A percentile compares a stretch with the other conserved stretches of the same genome.
phyloP scores from a whole-genome alignment of 2,329 filamentous ascomycete species.

The Ceratocystis eucalypticola region DNA sequence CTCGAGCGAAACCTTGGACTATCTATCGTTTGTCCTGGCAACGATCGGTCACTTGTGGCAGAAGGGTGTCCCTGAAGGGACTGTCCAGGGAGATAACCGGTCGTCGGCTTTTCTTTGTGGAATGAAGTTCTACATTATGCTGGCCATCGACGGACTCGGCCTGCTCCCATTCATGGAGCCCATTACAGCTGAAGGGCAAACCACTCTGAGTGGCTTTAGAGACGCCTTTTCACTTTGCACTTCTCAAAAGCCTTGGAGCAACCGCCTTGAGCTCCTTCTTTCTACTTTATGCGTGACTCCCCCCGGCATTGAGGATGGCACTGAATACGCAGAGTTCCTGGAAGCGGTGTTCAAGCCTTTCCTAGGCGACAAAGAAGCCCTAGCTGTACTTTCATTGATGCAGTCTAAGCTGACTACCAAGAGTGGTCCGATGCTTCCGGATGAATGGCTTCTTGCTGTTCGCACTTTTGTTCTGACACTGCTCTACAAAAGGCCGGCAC shows the following conservation, averaged over 20 bases:
- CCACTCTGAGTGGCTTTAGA: conserved; percentile 44
- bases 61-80: conserved; percentile 36
- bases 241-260: not conserved
- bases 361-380: conserved; percentile 34
- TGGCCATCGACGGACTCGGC: conserved; percentile 40
- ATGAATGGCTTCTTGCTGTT: conserved; percentile 10
- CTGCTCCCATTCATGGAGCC: conserved; percentile 49
- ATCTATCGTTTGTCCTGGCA: conserved; percentile 34
- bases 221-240: conserved; percentile 20
- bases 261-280: not conserved
- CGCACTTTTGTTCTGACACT: conserved; percentile 8
- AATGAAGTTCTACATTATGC: conserved; percentile 37
- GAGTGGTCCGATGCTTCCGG: not conserved
- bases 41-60: conserved; percentile 21
- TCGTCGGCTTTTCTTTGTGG: conserved; percentile 38
- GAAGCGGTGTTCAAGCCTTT: conserved; percentile 44
- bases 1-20: conserved; percentile 67
- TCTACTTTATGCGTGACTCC: conserved; percentile 40
- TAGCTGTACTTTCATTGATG: conserved; percentile 3
- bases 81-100: conserved; percentile 22
- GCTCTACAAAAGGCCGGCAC: not conserved
- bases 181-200: conserved; percentile 36
- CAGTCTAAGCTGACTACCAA: conserved; percentile 5
- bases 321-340: conserved; percentile 35
- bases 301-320: conserved; percentile 34